Evolutionary conservation across 208 protist genomes (phyloP), one percentile per base, ranked within the genome.

Genomic region (Crithidia bombi): DNA sequence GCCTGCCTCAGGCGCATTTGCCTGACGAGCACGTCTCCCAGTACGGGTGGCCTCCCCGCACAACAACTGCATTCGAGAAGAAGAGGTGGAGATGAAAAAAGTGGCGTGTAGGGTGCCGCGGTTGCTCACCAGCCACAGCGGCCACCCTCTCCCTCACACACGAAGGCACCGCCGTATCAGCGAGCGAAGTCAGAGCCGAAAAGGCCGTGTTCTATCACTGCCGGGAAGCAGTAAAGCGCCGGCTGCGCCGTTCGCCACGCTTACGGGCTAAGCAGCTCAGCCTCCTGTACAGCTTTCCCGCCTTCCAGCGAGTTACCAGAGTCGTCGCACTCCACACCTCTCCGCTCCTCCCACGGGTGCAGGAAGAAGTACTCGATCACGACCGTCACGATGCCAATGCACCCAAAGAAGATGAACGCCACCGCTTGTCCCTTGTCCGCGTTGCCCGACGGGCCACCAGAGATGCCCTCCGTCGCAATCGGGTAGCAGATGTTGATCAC

Each of bases 401-500:
- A 61, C 26, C 86, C 86, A 52, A 91, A 91, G 58, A 91, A 78
- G 25, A 91, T 87, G 69, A 91, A 88, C 7, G 70, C 69, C 17
- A 89, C 49, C 1, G 80, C 33, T 78, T 86, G 79, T n/a, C 86
- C 86, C 70, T 86, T 91, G 57, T 91, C 69, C 62, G 70, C 82
- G 58, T 86, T 70, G 14, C 80, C 82, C 5, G 77, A 84, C 26
- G 79, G 66, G 50, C 86, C 86, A 35, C 86, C 86, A 33, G 86
- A 88, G 25, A 91, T 88, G 33, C 51, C 71, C 75, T 88, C 79
- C 54, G 69, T 79, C 36, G 79, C 75, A 17, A 87, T 86, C 32
- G 87, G 87, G 61, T 82, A 89, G 69, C 56, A 75, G 14, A 92
- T 68, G 59, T 82, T 92, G 58, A 88, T 82, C 58, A 90, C 61